These are phyloP conservation scores for Candida glaebosa DNA, from an alignment of 805 yeast genomes.

Conservation along the genomic window DNA sequence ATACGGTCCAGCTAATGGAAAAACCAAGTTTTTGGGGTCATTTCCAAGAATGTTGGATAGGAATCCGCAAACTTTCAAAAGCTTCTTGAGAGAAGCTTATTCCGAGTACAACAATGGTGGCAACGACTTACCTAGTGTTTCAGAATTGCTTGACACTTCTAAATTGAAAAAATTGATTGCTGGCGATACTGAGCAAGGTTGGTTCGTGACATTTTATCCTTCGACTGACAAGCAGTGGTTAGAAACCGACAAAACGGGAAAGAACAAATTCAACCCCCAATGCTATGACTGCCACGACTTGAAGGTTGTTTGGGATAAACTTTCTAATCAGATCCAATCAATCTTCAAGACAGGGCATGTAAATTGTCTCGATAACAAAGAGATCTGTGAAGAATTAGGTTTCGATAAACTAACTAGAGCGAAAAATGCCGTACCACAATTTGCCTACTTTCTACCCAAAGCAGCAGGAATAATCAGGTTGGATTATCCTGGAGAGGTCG, in stretches of 20 bases:
- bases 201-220: constrained; percentile 67
- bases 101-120: constrained; percentile 41
- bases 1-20: constrained; percentile 52
- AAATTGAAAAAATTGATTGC: constrained; percentile 47
- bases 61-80: constrained; percentile 46
- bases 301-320: constrained; percentile 54
- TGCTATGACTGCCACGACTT: constrained; percentile 52
- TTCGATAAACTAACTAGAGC: constrained; percentile 27
- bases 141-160: constrained; percentile 36
- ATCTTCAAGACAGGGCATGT: constrained; percentile 50
- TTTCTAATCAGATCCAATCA: constrained; percentile 46
- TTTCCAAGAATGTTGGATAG: constrained; percentile 48
- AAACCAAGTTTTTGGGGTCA: constrained; percentile 28
- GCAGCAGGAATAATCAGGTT: constrained; percentile 45
- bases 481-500: constrained; percentile 38
- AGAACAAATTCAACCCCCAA: constrained; percentile 29
- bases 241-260: constrained; percentile 25
- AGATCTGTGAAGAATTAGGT: constrained; percentile 52
- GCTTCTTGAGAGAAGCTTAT: constrained; percentile 54
- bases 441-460: constrained; percentile 53
- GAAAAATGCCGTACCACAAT: constrained; percentile 30
- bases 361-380: constrained; percentile 51
- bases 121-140: constrained; percentile 38
- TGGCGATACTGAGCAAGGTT: constrained; percentile 49
- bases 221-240: constrained; percentile 41